Percentiles rank a stretch among this genome's conserved stretches.
phyloP scores from a whole-genome alignment of 2,329 filamentous ascomycete species.

The Fusarium sp. region DNA sequence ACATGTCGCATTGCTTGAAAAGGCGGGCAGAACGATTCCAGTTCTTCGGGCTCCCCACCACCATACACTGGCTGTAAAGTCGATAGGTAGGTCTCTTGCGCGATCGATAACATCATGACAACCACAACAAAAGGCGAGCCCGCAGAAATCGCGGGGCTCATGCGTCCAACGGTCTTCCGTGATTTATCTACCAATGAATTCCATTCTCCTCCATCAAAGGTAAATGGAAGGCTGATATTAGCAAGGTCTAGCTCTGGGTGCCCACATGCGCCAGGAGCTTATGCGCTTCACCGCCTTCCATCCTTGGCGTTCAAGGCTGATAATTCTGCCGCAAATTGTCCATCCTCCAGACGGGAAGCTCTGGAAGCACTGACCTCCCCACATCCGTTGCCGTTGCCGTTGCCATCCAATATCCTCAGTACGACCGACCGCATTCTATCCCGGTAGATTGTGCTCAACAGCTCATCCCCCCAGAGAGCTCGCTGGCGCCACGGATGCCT shows the following conservation, averaged over 20 bases:
- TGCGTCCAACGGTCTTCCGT: neutral
- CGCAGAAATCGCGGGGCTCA: neutral
- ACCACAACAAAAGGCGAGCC: neutral
- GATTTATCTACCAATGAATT: neutral
- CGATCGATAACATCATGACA: neutral
- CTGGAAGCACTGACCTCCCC: conserved; percentile 13
- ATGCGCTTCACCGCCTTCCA: conserved; percentile 21
- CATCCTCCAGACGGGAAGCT: conserved; percentile 10
- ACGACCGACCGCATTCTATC: neutral
- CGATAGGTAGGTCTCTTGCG: neutral
- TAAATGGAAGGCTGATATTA: neutral
- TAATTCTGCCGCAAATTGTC: conserved; percentile 30
- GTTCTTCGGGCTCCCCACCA: neutral
- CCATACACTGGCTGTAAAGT: neutral
- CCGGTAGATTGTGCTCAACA: neutral
- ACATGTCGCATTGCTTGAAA: neutral
- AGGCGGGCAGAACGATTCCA: neutral
- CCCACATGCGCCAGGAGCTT: neutral
- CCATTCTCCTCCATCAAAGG: neutral
- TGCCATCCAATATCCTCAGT: conserved; percentile 15
- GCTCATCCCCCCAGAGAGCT: neutral
- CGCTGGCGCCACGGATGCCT: neutral
- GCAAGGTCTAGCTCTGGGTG: neutral
- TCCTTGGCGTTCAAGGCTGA: neutral
- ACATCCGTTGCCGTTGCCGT: neutral